A percentile compares a stretch with the other conserved stretches of the same genome.
These are phyloP conservation scores for Lineolata rhizophorae DNA, from an alignment of 495 filamentous ascomycete species.

Conservation along the genomic window DNA sequence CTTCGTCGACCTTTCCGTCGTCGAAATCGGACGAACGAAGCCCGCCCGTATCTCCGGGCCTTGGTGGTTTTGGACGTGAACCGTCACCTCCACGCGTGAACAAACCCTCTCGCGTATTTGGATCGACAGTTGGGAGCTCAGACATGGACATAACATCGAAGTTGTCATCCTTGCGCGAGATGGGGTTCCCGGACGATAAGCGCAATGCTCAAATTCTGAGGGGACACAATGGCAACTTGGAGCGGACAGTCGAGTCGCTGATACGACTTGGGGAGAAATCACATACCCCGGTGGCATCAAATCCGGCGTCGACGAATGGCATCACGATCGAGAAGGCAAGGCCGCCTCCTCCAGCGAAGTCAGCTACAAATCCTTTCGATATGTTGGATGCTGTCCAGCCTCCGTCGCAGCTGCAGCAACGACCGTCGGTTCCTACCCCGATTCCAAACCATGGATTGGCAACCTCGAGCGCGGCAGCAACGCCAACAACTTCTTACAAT, in stretches of 20 bases:
- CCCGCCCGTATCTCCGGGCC: slow-evolving; percentile 15
- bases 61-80: slow-evolving; percentile 11
- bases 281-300: slow-evolving; percentile 5
- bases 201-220: slow-evolving; percentile 61
- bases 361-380: slow-evolving; percentile 30
- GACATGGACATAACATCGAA: slow-evolving; percentile 43
- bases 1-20: slow-evolving; percentile 41
- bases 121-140: slow-evolving; percentile 33
- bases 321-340: slow-evolving; percentile 8
- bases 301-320: slow-evolving; percentile 7
- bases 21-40: slow-evolving; percentile 6
- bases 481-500: slow-evolving; percentile 12
- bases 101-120: slow-evolving; percentile 43
- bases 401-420: neutral
- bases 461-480: slow-evolving; percentile 1
- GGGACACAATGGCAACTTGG: slow-evolving; percentile 59
- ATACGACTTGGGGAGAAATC: slow-evolving; percentile 52
- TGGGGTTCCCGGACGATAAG: slow-evolving; percentile 79
- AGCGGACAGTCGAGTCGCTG: slow-evolving; percentile 65
- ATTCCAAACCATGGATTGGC: slow-evolving; percentile 2
- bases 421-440: slow-evolving; percentile 2
- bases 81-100: slow-evolving; percentile 21
- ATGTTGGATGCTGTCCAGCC: slow-evolving; percentile 15
- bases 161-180: slow-evolving; percentile 56
- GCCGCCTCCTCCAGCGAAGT: slow-evolving; percentile 3